phyloP scores from a whole-genome alignment of 805 yeast species.

The Yamadazyma takamatsuzukensis region DNA sequence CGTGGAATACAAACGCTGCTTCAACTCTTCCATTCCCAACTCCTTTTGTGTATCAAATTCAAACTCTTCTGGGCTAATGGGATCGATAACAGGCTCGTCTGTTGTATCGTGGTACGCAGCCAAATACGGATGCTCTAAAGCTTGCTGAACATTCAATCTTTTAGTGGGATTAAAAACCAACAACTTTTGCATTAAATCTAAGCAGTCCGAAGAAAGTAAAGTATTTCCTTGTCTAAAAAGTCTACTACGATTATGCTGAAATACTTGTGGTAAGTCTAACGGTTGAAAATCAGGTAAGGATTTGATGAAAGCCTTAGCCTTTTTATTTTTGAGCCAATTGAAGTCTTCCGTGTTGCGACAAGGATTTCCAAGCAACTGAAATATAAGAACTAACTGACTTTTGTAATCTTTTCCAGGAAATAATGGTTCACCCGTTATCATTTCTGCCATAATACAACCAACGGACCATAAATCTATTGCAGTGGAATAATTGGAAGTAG shows the following conservation, averaged over 20 bases:
- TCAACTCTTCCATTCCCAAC: slow-evolving; percentile 3
- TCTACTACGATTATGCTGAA: slow-evolving; percentile 20
- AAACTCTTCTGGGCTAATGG: slow-evolving; percentile 24
- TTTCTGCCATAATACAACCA: slow-evolving; percentile 74
- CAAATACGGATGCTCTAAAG: slow-evolving; percentile 84
- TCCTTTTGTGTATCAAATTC: slow-evolving; percentile 22
- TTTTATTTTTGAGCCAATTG: slow-evolving; percentile 17
- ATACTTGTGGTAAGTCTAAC: slow-evolving; percentile 14
- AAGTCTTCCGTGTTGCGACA: slow-evolving; percentile 13
- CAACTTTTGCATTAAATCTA: slow-evolving; percentile 53
- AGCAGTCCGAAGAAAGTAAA: slow-evolving; percentile 22
- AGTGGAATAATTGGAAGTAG: slow-evolving; percentile 66
- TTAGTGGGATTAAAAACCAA: slow-evolving; percentile 81
- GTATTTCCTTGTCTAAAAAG: slow-evolving; percentile 10
- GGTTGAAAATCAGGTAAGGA: slow-evolving; percentile 20
- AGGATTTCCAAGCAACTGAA: slow-evolving; percentile 72
- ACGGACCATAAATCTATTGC: slow-evolving; percentile 81
- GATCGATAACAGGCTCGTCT: slow-evolving; percentile 26
- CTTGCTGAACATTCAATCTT: slow-evolving; percentile 85
- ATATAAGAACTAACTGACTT: slow-evolving; percentile 61
- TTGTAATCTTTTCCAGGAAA: slow-evolving; percentile 76
- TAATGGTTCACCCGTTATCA: slow-evolving; percentile 57
- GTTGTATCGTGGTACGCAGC: slow-evolving; percentile 64
- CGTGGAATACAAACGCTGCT: slow-evolving; percentile 3
- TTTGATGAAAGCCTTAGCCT: slow-evolving; percentile 24